Evolutionary conservation across 2,329 filamentous ascomycete genomes (phyloP).

Genomic region (Monilinia vaccinii-corymbosi): DNA sequence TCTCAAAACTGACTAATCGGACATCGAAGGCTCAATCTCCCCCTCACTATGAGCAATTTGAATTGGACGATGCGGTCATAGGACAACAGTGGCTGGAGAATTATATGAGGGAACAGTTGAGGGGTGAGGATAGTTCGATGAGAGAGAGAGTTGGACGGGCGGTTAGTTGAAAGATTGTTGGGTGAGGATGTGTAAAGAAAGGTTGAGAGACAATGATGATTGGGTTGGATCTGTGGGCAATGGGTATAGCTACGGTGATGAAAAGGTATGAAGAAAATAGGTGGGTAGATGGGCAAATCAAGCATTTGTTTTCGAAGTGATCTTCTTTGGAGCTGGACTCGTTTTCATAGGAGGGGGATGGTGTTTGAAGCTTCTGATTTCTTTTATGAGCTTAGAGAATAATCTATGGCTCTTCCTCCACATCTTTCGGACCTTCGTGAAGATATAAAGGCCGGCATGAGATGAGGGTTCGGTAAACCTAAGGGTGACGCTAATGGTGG

Average conservation of each 20-base stretch:
- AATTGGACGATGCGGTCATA: neutral
- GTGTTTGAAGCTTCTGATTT: neutral
- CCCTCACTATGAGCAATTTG: neutral
- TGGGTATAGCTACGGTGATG: neutral
- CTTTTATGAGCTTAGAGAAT: neutral
- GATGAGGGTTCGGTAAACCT: neutral
- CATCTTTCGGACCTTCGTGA: neutral
- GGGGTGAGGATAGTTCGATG: neutral
- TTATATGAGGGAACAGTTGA: neutral
- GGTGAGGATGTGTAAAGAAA: neutral
- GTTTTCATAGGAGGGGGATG: neutral
- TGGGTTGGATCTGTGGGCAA: neutral
- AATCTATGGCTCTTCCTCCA: neutral
- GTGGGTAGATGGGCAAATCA: neutral
- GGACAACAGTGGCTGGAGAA: conserved; percentile 3
- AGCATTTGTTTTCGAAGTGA: neutral
- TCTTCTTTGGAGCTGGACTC: neutral
- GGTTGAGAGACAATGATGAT: neutral
- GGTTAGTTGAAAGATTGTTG: neutral
- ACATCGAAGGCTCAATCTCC: neutral
- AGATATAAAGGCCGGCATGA: neutral
- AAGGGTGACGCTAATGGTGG: neutral
- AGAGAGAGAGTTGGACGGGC: neutral
- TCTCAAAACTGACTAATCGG: neutral
- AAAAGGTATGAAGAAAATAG: neutral